These are phyloP conservation scores for Ceraceosorus guamensis DNA, from an alignment of 1,284 basidiomycete species.

Conservation along the genomic window DNA sequence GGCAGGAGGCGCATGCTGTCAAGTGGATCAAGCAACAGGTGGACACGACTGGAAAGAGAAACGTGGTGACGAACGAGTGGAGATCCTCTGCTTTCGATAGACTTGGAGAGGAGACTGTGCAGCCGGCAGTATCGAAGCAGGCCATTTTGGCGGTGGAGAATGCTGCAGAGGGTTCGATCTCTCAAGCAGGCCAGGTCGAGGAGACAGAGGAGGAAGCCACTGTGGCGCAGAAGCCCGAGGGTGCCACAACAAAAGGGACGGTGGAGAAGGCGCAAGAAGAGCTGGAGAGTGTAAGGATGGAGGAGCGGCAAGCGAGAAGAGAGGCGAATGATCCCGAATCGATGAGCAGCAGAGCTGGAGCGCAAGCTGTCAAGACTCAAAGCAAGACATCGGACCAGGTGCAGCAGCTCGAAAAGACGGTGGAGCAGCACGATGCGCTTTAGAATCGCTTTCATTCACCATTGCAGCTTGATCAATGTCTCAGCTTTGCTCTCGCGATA, in stretches of 20 bases:
- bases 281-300: neutral
- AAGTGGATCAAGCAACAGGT: conserved; percentile 16
- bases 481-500: too few relatives aligned
- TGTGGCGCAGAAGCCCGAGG: neutral
- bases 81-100: conserved; percentile 15
- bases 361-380: neutral
- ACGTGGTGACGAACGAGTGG: conserved; percentile 13
- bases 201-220: neutral
- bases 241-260: neutral
- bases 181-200: neutral
- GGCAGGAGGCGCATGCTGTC: conserved; percentile 16
- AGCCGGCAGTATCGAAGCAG: neutral
- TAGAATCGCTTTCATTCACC: too few relatives aligned
- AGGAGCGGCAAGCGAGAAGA: neutral
- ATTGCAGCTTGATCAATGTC: too few relatives aligned
- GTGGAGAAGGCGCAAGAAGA: neutral
- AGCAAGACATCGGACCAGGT: neutral
- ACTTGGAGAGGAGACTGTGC: conserved; percentile 3
- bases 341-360: neutral
- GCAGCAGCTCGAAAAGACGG: neutral
- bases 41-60: conserved; percentile 7
- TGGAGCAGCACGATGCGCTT: neutral
- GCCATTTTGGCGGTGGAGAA: too few relatives aligned
- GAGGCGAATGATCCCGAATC: neutral
- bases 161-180: too few relatives aligned